These are phyloP conservation scores for Pseudonitzschia delicatissima DNA, from an alignment of 108 stramenopile genomes.

Conservation along the genomic window DNA sequence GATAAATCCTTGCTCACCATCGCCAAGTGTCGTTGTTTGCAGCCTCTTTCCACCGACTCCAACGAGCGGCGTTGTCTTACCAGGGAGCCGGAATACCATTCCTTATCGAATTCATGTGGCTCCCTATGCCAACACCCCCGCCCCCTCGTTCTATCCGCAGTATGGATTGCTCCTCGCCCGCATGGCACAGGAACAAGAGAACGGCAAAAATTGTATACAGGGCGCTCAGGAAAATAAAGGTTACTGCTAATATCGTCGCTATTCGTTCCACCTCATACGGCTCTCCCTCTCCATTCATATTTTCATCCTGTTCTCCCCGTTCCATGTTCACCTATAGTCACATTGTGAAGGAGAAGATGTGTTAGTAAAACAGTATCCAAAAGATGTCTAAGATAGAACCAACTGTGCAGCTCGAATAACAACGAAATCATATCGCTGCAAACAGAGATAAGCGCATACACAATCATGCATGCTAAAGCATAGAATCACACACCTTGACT, in stretches of 20 bases:
- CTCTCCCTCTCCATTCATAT: conserved; percentile 11
- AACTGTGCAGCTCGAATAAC: no score
- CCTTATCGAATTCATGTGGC: neutral
- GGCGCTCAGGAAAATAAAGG: conserved; percentile 69
- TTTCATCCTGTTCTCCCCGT: conserved; percentile 19
- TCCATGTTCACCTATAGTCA: conserved; percentile 33
- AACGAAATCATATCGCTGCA: no score
- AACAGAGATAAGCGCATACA: no score
- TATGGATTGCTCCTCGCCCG: conserved; percentile 22
- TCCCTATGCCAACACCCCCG: conserved; percentile 4
- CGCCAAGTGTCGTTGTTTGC: neutral
- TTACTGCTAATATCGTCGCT: conserved; percentile 62
- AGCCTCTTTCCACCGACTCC: neutral
- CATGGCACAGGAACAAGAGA: conserved; percentile 49
- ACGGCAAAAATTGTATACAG: conserved; percentile 76
- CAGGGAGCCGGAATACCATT: neutral
- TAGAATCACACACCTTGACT: conserved; percentile 57
- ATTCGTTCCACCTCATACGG: conserved; percentile 77
- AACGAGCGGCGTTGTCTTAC: neutral
- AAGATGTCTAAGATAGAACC: no score
- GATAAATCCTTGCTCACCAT: conserved; percentile 24
- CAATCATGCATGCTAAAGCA: no score
- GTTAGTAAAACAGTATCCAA: no score
- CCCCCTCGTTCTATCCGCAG: conserved; percentile 3
- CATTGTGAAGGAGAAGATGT: conserved; percentile 13